phyloP scores from a whole-genome alignment of 768 basidiomycete species.

The Tulasnella sp. region DNA sequence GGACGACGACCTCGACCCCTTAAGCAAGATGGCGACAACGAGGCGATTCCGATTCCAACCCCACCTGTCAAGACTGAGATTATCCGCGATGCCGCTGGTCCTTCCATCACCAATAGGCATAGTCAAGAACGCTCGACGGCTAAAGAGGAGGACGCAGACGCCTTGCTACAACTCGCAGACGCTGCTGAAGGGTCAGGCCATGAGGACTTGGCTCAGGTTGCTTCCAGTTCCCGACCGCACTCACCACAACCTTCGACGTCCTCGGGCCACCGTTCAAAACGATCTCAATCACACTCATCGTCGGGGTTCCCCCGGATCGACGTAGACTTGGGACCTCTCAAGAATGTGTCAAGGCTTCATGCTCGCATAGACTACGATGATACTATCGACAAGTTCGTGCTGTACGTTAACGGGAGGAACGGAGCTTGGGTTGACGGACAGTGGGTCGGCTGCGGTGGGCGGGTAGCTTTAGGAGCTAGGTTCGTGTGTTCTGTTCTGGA shows the following conservation, averaged over 20 bases:
- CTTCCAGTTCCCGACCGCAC: not conserved
- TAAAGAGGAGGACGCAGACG: not conserved
- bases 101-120: not conserved
- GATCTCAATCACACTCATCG: constrained; percentile 17
- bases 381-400: constrained; percentile 82
- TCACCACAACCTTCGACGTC: constrained; percentile 31
- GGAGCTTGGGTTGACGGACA: constrained; percentile 98
- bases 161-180: not conserved
- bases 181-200: not conserved
- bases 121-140: constrained; percentile 21
- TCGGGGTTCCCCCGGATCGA: constrained; percentile 42
- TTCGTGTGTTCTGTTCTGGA: constrained; percentile 44
- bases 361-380: constrained; percentile 95
- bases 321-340: constrained; percentile 88
- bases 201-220: not conserved
- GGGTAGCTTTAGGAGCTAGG: constrained; percentile 85
- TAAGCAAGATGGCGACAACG: not conserved
- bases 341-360: constrained; percentile 96
- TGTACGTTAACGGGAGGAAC: constrained; percentile 93
- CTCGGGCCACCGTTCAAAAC: constrained; percentile 21
- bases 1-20: constrained; percentile 68
- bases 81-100: constrained; percentile 4
- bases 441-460: constrained; percentile 89
- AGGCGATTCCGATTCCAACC: not conserved
- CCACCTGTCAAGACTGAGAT: not conserved